These are phyloP conservation scores for Pseudodiploospora longispora DNA, from an alignment of 2,329 filamentous ascomycete genomes.

Conservation along the genomic window DNA sequence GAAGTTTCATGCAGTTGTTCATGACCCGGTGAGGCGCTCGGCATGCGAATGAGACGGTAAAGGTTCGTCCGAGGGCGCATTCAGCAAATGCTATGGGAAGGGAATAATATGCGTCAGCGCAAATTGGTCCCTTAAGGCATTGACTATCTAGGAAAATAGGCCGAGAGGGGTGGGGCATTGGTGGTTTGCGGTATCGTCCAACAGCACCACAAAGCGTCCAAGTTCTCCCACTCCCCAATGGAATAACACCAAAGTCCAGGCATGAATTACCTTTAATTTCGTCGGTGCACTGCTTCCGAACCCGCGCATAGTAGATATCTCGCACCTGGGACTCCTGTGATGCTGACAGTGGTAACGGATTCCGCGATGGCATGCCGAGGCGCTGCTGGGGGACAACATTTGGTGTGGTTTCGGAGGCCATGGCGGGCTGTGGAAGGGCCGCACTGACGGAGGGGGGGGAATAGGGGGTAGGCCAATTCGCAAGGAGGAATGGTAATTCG, in stretches of 20 bases:
- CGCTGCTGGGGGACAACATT: conserved; percentile 22
- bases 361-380: conserved; percentile 51
- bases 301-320: conserved; percentile 72
- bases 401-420: conserved; percentile 26
- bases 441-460: neutral
- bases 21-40: conserved; percentile 71
- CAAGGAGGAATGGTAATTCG: neutral
- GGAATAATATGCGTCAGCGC: too few species aligned
- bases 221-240: too few species aligned
- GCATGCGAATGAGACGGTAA: conserved; percentile 83
- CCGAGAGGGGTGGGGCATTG: neutral
- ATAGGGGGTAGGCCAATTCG: neutral
- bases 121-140: too few species aligned
- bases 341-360: conserved; percentile 76
- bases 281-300: conserved; percentile 64
- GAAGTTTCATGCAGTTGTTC: conserved; percentile 87
- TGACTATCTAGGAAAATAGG: neutral
- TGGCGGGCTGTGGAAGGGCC: conserved; percentile 19
- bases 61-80: conserved; percentile 78
- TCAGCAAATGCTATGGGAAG: conserved; percentile 68
- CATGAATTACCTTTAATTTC: conserved; percentile 62
- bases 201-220: too few species aligned
- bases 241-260: neutral
- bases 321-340: conserved; percentile 75
- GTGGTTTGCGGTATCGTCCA: neutral